Evolutionary conservation across 2,329 filamentous ascomycete genomes (phyloP).

Genomic region (Sporothrix inflata): DNA sequence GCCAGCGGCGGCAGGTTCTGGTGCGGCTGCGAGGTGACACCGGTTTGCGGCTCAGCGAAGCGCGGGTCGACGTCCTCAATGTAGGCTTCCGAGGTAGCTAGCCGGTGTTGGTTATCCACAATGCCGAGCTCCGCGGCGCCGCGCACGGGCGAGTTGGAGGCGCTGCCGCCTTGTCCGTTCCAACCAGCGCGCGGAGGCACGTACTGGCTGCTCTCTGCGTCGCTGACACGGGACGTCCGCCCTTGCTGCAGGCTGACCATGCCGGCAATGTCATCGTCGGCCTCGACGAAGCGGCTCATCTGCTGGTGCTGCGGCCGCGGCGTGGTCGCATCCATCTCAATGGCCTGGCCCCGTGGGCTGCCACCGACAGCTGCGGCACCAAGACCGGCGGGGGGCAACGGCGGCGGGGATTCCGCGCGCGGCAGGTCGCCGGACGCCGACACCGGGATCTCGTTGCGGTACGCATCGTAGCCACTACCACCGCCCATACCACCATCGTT

Average conservation of each 20-base stretch:
- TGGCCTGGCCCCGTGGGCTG: conserved; percentile 62
- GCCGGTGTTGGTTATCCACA: conserved; percentile 37
- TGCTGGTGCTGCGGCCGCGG: conserved; percentile 53
- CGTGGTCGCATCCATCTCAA: conserved; percentile 80
- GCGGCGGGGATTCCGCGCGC: conserved; percentile 67
- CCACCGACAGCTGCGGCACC: conserved; percentile 31
- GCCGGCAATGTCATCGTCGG: conserved; percentile 71
- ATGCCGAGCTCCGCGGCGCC: conserved; percentile 36
- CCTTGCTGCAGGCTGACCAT: conserved; percentile 73
- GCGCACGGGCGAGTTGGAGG: conserved; percentile 13
- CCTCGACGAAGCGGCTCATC: conserved; percentile 59
- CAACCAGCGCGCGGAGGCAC: conserved; percentile 60
- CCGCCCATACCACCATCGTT: conserved; percentile 37
- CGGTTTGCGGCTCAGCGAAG: conserved; percentile 61
- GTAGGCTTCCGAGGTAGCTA: conserved; percentile 53
- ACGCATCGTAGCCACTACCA: conserved; percentile 45
- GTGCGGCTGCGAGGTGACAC: conserved; percentile 36
- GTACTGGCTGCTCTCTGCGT: conserved; percentile 48
- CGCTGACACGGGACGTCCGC: conserved; percentile 22
- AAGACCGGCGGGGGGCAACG: conserved; percentile 52
- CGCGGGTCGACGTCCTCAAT: conserved; percentile 93
- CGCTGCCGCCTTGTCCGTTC: conserved; percentile 46
- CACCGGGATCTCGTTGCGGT: conserved; percentile 45
- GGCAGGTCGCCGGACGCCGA: conserved; percentile 51
- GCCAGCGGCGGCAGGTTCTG: conserved; percentile 22